Conservation (phyloP, 129 eudicot species). For the Flaveria linearis region DNA sequence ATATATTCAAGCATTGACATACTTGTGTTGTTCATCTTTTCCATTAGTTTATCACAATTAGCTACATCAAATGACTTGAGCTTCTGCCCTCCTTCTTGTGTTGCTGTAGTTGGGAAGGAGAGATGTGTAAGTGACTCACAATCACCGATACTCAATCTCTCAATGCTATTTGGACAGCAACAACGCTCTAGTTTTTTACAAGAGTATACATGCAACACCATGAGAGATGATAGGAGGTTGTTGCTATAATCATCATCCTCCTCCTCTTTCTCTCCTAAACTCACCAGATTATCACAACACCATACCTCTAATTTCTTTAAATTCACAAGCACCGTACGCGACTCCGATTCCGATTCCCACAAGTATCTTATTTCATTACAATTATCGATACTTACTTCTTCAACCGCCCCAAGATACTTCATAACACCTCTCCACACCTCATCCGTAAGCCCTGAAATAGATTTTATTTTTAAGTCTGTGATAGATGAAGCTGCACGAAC, state of each 20-base stretch:
- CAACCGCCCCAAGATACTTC: no score
- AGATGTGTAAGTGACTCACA: neutral
- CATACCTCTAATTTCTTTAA: neutral
- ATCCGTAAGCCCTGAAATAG: neutral
- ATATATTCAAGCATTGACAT: neutral
- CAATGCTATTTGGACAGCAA: conserved; percentile 5
- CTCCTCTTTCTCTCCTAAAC: conserved; percentile 22
- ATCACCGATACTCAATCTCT: accelerated
- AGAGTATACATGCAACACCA: accelerated
- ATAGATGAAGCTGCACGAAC: conserved; percentile 2
- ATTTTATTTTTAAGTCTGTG: neutral
- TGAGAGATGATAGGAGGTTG: conserved; percentile 9
- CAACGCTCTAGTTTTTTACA: neutral
- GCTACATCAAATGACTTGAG: neutral
- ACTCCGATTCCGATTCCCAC: conserved; percentile 14
- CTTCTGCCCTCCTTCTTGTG: neutral
- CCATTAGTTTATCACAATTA: neutral
- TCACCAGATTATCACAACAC: neutral
- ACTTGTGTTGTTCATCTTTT: neutral
- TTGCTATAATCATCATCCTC: neutral
- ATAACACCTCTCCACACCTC: no score
- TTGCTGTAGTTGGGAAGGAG: neutral
- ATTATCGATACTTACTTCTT: no score
- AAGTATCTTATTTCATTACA: conserved; percentile 4
- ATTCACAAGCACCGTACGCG: conserved; percentile 1